Percentiles rank a stretch among this genome's conserved stretches.
phyloP scores from a whole-genome alignment of 2,329 filamentous ascomycete genomes.

The Tolypocladium album region DNA sequence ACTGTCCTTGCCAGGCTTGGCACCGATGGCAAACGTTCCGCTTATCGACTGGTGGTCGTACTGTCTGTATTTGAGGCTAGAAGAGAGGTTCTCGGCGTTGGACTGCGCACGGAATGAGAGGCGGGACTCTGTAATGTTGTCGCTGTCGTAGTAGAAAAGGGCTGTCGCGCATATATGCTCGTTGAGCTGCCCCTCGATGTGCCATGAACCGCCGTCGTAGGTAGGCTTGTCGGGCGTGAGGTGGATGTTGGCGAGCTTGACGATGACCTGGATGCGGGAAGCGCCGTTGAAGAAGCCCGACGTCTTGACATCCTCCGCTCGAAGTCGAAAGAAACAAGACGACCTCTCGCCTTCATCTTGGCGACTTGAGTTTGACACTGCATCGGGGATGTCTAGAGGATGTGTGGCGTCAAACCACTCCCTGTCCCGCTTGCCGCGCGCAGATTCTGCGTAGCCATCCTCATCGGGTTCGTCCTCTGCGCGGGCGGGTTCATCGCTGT shows the following conservation, averaged over 20 bases:
- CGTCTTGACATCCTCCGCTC: slow-evolving; percentile 13
- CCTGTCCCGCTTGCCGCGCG: slow-evolving; percentile 6
- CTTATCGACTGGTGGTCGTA: slow-evolving; percentile 20
- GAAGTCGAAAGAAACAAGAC: background rate
- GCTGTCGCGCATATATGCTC: slow-evolving; percentile 55
- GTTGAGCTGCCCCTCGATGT: slow-evolving; percentile 45
- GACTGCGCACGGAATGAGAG: slow-evolving; percentile 40
- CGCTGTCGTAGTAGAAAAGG: slow-evolving; percentile 48
- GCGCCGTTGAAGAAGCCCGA: slow-evolving; percentile 17
- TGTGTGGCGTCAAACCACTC: slow-evolving; percentile 19
- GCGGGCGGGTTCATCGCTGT: slow-evolving; percentile 11
- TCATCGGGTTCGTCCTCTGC: slow-evolving; percentile 13
- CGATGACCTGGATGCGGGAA: slow-evolving; percentile 45
- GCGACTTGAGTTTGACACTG: background rate
- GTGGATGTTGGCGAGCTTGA: slow-evolving; percentile 52
- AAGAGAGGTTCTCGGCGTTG: slow-evolving; percentile 14
- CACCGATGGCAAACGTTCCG: slow-evolving; percentile 22
- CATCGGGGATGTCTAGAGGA: slow-evolving; percentile 6
- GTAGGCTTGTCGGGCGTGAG: slow-evolving; percentile 45
- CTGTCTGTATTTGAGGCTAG: slow-evolving; percentile 18
- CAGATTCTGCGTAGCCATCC: background rate
- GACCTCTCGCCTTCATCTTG: background rate
- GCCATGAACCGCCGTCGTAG: slow-evolving; percentile 45
- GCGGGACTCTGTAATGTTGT: slow-evolving; percentile 44
- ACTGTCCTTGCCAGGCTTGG: background rate